Evolutionary conservation across 179 eudicot species (phyloP).

Genomic region (Carnegiea gigantea): DNA sequence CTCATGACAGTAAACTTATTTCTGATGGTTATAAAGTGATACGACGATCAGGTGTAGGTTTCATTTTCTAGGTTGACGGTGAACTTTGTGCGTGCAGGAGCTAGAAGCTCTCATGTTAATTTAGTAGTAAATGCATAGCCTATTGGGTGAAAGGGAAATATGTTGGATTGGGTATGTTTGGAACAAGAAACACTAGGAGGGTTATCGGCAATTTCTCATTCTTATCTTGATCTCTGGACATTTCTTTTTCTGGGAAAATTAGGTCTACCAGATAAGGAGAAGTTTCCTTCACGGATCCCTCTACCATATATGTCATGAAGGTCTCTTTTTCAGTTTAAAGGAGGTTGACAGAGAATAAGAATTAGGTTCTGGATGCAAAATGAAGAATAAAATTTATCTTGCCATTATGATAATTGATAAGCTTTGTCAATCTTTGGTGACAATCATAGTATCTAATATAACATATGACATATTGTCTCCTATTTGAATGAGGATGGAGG

Average conservation of each 20-base stretch:
- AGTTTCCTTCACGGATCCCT: too few relatives aligned
- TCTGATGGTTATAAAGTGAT: not conserved
- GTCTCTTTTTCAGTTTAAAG: too few relatives aligned
- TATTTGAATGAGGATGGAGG: too few relatives aligned
- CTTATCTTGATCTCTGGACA: too few relatives aligned
- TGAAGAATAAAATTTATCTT: not conserved
- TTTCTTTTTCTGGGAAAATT: too few relatives aligned
- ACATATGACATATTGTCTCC: too few relatives aligned
- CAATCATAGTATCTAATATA: not conserved
- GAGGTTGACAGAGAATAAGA: not conserved
- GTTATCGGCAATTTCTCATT: too few relatives aligned
- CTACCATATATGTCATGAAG: too few relatives aligned
- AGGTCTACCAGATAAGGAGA: too few relatives aligned
- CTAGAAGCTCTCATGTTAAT: not conserved
- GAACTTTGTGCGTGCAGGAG: not conserved
- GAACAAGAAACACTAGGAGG: not conserved
- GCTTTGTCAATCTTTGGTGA: not conserved
- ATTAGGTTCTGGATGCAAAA: not conserved
- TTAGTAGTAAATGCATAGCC: not conserved
- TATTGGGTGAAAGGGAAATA: not conserved
- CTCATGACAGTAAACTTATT: not conserved
- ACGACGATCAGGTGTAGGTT: not conserved
- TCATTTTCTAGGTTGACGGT: not conserved
- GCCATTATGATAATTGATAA: not conserved
- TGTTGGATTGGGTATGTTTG: not conserved